Base-by-base conservation (phyloP, 148 eudicot genomes). In the Camellia lanceoleosa region DNA sequence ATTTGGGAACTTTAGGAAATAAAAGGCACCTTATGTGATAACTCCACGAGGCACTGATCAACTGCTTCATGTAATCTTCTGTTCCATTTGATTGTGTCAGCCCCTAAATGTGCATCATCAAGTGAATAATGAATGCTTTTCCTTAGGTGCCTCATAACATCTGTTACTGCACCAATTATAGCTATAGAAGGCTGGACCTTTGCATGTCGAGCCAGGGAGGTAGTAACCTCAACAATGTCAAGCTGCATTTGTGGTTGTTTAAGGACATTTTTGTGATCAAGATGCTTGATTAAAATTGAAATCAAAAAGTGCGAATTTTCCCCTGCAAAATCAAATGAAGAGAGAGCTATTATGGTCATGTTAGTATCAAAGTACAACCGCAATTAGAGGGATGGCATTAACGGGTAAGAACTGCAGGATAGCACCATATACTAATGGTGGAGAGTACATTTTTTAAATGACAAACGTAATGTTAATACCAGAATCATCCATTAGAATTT, bases 221-320 rank as follows among this genome's bases (percentile, higher is more conserved):
- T 89, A 74, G 91, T 84, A 73, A 90, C 94, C 83, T 88, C 83
- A 75, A 97, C 83, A 81, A 96, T 92, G 83, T 94, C 93, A 83
- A 97, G 83, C 85, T 91, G 99, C 92, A 92, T 92, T 65, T 91
- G 87, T 10, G 93, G 98, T 82, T 89, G 88, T 83, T 96, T 91
- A 43, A 92, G 90, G 59, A 91, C 94, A 88, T 90, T 93, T 78
- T 93, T 93, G 86, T 93, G 97, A 82, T 96, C 99, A 79, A 93
- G 89, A 89, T 97, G 99, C 87, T 97, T 97, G 81, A 96, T 82
- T 86, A 97, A 85, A 78, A 87, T 86, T 15, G 97, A 91, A 80
- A 97, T 77, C 84, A 97, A 83, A 79, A 94, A 83, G 85, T 97
- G 95, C 76, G 92, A 84, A 82, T 89, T 90, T 81, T 90, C 91